Evolutionary conservation across 305 asterid genomes (phyloP).

Genomic region (Fraxinus velutina): DNA sequence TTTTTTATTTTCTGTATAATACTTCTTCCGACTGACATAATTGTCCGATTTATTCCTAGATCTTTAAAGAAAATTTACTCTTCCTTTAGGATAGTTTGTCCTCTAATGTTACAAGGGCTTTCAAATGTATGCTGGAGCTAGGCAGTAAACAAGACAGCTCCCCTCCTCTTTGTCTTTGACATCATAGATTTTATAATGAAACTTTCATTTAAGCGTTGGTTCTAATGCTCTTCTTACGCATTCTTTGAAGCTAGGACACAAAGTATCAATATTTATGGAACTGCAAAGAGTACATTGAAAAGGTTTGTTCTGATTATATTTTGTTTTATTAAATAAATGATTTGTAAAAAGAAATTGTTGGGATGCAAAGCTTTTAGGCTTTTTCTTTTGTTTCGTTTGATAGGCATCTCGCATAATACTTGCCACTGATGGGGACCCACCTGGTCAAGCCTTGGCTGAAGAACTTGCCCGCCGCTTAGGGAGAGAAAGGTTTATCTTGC

Average conservation of each 20-base stretch:
- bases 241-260: conserved; percentile 76
- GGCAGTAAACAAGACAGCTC: neutral
- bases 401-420: conserved; percentile 93
- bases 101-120: neutral
- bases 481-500: conserved; percentile 64
- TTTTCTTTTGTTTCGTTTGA: conserved; percentile 19
- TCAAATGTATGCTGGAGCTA: neutral
- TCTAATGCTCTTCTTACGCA: conserved; percentile 38
- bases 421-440: conserved; percentile 90
- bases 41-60: neutral
- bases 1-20: no score
- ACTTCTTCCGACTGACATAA: neutral
- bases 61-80: neutral
- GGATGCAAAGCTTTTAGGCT: conserved; percentile 17
- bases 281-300: conserved; percentile 70
- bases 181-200: conserved; percentile 11
- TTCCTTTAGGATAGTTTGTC: neutral
- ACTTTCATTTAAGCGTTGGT: conserved; percentile 18
- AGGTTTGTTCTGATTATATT: conserved; percentile 43
- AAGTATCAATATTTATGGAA: conserved; percentile 91
- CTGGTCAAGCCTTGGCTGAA: conserved; percentile 97
- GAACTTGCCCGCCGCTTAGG: conserved; percentile 97
- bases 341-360: conserved; percentile 19
- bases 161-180: neutral
- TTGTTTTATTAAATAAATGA: neutral